Percentiles rank a stretch among this genome's conserved stretches.
Evolutionary conservation across 2,329 filamentous ascomycete species (phyloP).

Genomic region (Calonectria pseudoturangicola): DNA sequence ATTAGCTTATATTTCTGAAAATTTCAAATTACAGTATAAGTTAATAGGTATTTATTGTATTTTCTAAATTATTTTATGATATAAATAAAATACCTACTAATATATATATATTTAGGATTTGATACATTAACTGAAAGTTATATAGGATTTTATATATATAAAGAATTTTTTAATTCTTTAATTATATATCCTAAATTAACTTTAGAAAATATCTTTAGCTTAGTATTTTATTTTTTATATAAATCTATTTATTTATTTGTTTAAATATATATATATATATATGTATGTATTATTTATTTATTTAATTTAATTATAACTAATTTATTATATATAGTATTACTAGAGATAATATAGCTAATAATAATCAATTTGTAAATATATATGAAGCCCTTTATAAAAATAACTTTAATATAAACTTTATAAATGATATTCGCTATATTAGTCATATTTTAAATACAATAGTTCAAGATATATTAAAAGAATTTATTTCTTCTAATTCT

Average conservation of each 20-base stretch:
- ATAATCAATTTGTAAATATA: constrained; percentile 24
- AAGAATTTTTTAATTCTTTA: not conserved
- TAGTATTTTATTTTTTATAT: constrained; percentile 22
- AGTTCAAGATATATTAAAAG: too few species aligned
- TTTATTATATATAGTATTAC: not conserved
- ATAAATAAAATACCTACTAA: not conserved
- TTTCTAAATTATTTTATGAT: not conserved
- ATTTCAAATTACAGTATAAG: not conserved
- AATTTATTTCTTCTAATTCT: too few species aligned
- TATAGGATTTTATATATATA: not conserved
- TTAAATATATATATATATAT: too few species aligned
- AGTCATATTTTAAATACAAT: too few species aligned
- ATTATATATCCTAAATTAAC: not conserved
- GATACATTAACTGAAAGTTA: not conserved
- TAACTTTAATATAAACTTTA: not conserved
- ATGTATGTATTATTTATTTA: too few species aligned
- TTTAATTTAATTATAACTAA: not conserved
- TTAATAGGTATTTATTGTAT: constrained; percentile 19
- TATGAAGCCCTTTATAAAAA: not conserved
- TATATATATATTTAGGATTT: not conserved
- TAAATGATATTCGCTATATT: too few species aligned
- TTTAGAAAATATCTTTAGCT: constrained; percentile 20
- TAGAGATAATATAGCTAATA: constrained; percentile 14
- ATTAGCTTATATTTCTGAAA: not conserved
- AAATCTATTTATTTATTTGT: constrained; percentile 10